Percentiles rank a stretch among this genome's conserved stretches.
Conservation (phyloP, 306 rosid species). For the Quercus dentata region DNA sequence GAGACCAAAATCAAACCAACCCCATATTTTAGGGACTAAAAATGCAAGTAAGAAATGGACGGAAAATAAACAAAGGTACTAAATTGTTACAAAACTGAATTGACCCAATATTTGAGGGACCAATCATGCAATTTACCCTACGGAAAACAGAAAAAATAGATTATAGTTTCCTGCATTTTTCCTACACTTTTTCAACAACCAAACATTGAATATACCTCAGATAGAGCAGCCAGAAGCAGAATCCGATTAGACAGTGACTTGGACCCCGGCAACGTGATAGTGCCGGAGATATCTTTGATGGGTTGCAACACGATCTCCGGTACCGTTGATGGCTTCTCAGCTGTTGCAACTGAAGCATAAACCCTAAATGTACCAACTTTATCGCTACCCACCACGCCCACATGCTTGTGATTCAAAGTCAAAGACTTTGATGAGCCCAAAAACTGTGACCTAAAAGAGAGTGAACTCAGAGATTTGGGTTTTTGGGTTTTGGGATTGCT, state of each 20-base stretch:
- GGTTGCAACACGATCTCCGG: slow-evolving; percentile 94
- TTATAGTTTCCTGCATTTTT: too few relatives aligned
- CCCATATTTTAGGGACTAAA: too few relatives aligned
- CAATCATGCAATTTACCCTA: not conserved
- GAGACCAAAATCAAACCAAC: too few relatives aligned
- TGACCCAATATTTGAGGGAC: too few relatives aligned
- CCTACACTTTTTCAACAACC: not conserved
- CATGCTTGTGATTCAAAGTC: slow-evolving; percentile 43
- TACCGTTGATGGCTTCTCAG: slow-evolving; percentile 71
- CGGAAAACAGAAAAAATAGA: not conserved
- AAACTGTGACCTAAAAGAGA: slow-evolving; percentile 49
- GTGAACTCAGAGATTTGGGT: slow-evolving; percentile 49
- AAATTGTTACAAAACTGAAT: too few relatives aligned
- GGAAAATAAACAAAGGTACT: too few relatives aligned
- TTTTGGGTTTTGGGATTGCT: slow-evolving; percentile 38
- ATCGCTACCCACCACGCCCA: slow-evolving; percentile 15
- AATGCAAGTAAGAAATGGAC: too few relatives aligned
- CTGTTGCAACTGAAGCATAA: slow-evolving; percentile 61
- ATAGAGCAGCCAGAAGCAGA: slow-evolving; percentile 95
- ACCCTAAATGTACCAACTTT: slow-evolving; percentile 37
- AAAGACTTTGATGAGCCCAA: slow-evolving; percentile 42
- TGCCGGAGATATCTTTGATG: slow-evolving; percentile 81
- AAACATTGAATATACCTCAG: slow-evolving; percentile 64
- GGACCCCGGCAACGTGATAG: slow-evolving; percentile 85
- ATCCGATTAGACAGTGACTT: slow-evolving; percentile 91